phyloP scores from a whole-genome alignment of 2,329 filamentous ascomycete genomes.

The Chaetomium sp. region DNA sequence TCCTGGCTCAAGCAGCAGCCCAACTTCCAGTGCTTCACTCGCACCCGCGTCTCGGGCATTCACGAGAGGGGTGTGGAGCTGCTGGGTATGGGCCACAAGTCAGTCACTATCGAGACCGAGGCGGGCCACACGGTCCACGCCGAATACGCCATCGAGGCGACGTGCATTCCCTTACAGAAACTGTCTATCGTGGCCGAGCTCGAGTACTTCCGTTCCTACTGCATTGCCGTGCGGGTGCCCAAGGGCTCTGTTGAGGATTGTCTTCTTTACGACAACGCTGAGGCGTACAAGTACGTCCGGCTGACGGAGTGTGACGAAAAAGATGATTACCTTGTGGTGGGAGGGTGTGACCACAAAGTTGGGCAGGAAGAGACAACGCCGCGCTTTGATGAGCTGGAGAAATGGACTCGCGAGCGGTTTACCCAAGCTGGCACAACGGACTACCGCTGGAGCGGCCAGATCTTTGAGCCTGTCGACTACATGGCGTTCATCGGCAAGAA shows the following conservation, averaged over 20 bases:
- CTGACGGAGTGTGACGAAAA: constrained; percentile 55
- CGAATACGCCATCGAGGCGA: constrained; percentile 55
- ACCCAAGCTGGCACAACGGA: constrained; percentile 52
- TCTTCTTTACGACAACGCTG: constrained; percentile 57
- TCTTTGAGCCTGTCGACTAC: constrained; percentile 57
- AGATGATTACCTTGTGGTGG: constrained; percentile 58
- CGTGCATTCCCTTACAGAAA: constrained; percentile 58
- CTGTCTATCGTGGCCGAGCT: constrained; percentile 55
- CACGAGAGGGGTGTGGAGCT: constrained; percentile 52
- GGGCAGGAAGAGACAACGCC: constrained; percentile 51
- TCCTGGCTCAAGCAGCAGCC: constrained; percentile 53
- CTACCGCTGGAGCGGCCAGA: constrained; percentile 60
- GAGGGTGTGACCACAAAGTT: constrained; percentile 62
- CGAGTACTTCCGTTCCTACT: constrained; percentile 58
- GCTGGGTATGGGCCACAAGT: constrained; percentile 48
- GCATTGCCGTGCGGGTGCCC: constrained; percentile 57
- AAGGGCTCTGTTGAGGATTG: constrained; percentile 56
- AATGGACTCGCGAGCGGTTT: constrained; percentile 57
- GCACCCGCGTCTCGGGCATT: constrained; percentile 51
- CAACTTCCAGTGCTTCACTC: constrained; percentile 56
- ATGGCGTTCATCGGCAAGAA: constrained; percentile 60
- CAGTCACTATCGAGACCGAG: constrained; percentile 50
- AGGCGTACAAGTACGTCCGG: constrained; percentile 58
- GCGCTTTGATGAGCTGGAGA: constrained; percentile 54
- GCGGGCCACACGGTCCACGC: constrained; percentile 51